phyloP scores from a whole-genome alignment of 139 green algal species.

The Haematococcus lacustris region DNA sequence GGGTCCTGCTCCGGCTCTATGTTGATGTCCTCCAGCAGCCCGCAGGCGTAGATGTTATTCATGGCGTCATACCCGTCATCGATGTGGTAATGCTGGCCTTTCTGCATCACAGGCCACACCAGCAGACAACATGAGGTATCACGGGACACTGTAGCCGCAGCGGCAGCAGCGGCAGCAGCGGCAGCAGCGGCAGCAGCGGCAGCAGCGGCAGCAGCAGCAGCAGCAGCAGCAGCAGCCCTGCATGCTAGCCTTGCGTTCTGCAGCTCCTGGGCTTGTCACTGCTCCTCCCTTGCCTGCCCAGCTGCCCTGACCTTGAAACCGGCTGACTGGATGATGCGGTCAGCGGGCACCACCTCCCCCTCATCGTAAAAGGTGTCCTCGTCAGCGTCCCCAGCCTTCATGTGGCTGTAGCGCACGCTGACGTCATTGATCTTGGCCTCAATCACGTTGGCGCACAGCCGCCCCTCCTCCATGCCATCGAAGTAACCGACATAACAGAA shows the following conservation, averaged over 20 bases:
- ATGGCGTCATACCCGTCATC: conserved; percentile 58
- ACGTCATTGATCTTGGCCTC: conserved; percentile 45
- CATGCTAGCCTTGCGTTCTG: too few species aligned
- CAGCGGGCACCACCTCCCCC: conserved; percentile 40
- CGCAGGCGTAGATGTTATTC: conserved; percentile 52
- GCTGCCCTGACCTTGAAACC: conserved; percentile 39
- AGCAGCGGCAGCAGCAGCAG: too few species aligned
- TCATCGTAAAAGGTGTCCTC: conserved; percentile 26
- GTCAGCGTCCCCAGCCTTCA: conserved; percentile 13
- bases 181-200: too few species aligned
- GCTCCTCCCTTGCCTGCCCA: conserved; percentile 1
- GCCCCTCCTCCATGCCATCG: conserved; percentile 55
- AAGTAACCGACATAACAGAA: conserved; percentile 64
- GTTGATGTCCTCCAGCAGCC: conserved; percentile 56
- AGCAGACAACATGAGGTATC: too few species aligned
- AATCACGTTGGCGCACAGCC: conserved; percentile 50
- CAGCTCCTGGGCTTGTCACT: too few species aligned
- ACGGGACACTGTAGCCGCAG: too few species aligned
- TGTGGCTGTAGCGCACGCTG: conserved; percentile 10
- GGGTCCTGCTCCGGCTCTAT: conserved; percentile 56
- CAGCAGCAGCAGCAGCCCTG: too few species aligned
- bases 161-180: too few species aligned
- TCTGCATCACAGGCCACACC: too few species aligned
- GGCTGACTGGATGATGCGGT: conserved; percentile 36
- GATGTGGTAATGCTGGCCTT: conserved; percentile 56